A percentile compares a stretch with the other conserved stretches of the same genome.
phyloP scores from a whole-genome alignment of 2,329 filamentous ascomycete genomes.

The Fusarium austroafricanum region DNA sequence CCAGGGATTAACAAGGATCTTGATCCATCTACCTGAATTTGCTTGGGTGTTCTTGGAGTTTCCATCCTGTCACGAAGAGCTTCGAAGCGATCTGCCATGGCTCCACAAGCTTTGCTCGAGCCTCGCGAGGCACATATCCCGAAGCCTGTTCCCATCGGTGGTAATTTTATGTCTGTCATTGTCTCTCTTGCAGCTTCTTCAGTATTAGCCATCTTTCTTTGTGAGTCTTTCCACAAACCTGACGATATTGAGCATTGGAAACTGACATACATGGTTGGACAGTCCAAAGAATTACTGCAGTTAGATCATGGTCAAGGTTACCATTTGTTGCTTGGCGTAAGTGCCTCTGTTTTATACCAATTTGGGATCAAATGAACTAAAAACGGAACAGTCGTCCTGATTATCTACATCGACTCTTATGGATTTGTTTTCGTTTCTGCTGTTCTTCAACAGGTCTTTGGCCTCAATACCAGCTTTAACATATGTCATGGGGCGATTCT shows the following conservation, averaged over 20 bases:
- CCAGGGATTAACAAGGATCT: background rate
- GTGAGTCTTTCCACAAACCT: constrained; percentile 42
- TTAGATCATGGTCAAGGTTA: constrained; percentile 55
- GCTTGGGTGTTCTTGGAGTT: background rate
- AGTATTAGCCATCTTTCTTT: constrained; percentile 52
- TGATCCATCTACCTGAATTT: background rate
- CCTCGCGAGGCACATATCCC: constrained; percentile 19
- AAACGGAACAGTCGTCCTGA: constrained; percentile 63
- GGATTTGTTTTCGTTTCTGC: constrained; percentile 69
- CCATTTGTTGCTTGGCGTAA: constrained; percentile 59
- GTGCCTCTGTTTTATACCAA: constrained; percentile 30
- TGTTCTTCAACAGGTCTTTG: constrained; percentile 67
- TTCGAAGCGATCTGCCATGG: constrained; percentile 16
- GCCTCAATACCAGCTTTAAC: constrained; percentile 61
- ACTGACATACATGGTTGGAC: constrained; percentile 44
- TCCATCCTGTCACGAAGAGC: background rate
- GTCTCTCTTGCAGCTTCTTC: constrained; percentile 51
- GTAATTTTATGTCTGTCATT: constrained; percentile 52
- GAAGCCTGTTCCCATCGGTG: constrained; percentile 49
- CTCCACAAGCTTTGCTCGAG: constrained; percentile 11
- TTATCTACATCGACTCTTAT: constrained; percentile 70
- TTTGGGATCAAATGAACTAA: background rate
- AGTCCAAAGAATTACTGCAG: constrained; percentile 50
- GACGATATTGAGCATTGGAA: background rate
- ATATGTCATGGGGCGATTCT: constrained; percentile 70